Evolutionary conservation across 176 grass and related monocot species (phyloP).

Genomic region (Avena eriantha): DNA sequence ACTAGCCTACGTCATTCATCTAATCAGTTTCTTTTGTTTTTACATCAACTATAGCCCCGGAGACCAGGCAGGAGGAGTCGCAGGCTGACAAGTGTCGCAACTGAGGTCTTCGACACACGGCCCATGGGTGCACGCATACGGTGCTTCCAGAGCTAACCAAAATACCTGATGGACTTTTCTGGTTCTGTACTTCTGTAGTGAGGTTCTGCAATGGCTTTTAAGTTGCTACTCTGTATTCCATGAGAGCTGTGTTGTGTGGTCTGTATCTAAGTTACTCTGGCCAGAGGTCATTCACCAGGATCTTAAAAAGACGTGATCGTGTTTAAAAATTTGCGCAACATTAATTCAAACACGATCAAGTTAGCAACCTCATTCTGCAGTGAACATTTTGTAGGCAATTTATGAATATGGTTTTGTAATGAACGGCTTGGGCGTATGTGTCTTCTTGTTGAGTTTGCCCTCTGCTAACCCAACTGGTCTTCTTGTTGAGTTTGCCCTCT

Average conservation of each 20-base stretch:
- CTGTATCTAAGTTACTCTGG: neutral
- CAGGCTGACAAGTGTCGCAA: neutral
- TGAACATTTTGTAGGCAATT: neutral
- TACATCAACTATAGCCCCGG: neutral
- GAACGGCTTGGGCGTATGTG: neutral
- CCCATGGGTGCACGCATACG: neutral
- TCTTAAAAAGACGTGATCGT: neutral
- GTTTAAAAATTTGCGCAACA: neutral
- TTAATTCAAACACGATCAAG: neutral
- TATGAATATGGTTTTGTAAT: neutral
- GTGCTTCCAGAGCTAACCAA: neutral
- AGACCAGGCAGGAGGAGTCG: neutral
- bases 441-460: too few relatives aligned
- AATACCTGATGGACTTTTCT: neutral
- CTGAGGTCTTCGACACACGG: neutral
- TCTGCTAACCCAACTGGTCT: too few relatives aligned
- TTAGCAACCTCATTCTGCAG: neutral
- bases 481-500: neutral
- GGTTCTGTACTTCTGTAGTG: slow-evolving; percentile 6
- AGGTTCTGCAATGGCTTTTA: neutral
- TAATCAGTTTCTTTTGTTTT: neutral
- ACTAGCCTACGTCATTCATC: too few relatives aligned
- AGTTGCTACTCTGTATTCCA: neutral
- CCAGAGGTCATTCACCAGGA: neutral
- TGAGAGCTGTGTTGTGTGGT: neutral